These are phyloP conservation scores for Lunularia cruciata DNA, from an alignment of 225 moss, liverwort and hornwort species.

Conservation along the genomic window DNA sequence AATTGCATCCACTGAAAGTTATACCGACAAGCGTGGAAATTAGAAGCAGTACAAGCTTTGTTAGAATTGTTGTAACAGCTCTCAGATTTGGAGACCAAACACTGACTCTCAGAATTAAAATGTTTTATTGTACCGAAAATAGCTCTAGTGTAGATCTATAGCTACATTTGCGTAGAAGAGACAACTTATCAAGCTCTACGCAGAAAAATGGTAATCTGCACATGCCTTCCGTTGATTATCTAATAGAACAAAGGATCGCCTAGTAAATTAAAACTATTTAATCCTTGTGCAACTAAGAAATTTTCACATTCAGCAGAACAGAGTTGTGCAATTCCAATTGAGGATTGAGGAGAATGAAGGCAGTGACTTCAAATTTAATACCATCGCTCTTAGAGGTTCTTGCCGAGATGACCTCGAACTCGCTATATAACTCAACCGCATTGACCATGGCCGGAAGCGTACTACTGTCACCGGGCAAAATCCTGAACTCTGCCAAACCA, in stretches of 20 bases:
- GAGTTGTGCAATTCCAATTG: neutral
- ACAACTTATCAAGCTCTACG: too few relatives aligned
- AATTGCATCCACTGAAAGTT: neutral
- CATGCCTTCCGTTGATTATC: too few relatives aligned
- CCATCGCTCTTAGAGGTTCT: constrained; percentile 7
- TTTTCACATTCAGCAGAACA: neutral
- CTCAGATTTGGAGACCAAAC: neutral
- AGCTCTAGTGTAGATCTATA: neutral
- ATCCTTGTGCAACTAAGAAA: too few relatives aligned
- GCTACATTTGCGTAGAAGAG: neutral
- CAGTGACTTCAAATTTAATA: neutral
- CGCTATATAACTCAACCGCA: neutral
- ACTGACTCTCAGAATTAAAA: neutral
- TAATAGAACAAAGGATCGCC: too few relatives aligned
- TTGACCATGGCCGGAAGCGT: constrained; percentile 10
- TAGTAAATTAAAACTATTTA: too few relatives aligned
- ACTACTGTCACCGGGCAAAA: too few relatives aligned
- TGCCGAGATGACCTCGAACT: neutral
- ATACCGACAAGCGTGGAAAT: neutral
- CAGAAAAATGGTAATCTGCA: too few relatives aligned
- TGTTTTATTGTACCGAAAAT: neutral
- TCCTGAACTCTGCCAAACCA: too few relatives aligned
- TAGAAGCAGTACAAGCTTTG: neutral
- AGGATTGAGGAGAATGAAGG: neutral
- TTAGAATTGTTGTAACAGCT: neutral